Evolutionary conservation across 164 flowering plant species (phyloP), one percentile per base, ranked within the genome.

Genomic region (Vitis riparia): DNA sequence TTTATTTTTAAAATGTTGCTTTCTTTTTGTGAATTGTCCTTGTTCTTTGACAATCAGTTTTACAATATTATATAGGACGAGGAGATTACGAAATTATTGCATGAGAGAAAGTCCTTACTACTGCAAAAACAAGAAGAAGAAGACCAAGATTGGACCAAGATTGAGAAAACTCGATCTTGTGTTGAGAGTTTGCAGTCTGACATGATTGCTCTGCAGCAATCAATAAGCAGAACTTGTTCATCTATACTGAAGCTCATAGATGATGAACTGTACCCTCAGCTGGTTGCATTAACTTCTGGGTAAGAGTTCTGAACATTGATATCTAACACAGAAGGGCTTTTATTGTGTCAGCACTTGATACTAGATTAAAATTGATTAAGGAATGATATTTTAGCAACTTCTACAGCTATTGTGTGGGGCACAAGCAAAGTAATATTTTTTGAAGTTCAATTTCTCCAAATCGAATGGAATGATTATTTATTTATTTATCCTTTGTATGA

Each of bases 241-340:
- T 77, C 85, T 47, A 82, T 93, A 55, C 62, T 86, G 81, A 74
- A 73, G 61, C 80, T 90, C 56, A 79, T 88, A 62, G 85, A 84
- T 57, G 86, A 83, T 63, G 94, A 93, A 81, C 85, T 93, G 59
- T 81, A 85, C 49, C 91, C 92, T 52, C 97, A 93, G 80, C 79
- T 93, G 69, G 75, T 88, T 60, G 77, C 83, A 62, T 68, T 93
- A 68, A 80, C 86, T 69, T 82, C 89, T 7, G 93, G 98, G 97
- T 93, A 86, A 77, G 16, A 37, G 16, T 19, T 56, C 5, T 60
- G 48, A n/a, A 65, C 23, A 48, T 61, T 53, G 2, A 27, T 17
- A 7, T 12, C 12, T 51, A 23, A 65, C 37, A 61, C 12, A 14
- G 30, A 29, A 23, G 14, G 27, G 49, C 23, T 32, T 9, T 51